phyloP scores from a whole-genome alignment of 371 early-diverging fungal genomes.

The Circinella minor region DNA sequence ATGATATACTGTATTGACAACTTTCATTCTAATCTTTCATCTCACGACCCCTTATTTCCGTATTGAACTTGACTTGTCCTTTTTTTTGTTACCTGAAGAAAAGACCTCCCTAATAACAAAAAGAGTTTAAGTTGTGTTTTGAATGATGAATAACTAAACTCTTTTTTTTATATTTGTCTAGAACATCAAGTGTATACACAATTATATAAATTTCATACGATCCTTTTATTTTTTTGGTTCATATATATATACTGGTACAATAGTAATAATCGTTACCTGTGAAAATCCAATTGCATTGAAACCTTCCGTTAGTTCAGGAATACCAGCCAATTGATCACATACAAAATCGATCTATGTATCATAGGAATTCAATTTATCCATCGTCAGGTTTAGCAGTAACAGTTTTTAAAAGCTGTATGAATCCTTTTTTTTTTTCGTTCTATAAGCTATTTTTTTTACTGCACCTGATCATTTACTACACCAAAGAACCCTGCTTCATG shows the following conservation, averaged over 20 bases:
- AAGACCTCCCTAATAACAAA: conserved; percentile 53
- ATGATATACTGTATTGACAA: not conserved
- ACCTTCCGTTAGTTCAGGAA: conserved; percentile 66
- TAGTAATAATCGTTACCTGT: conserved; percentile 60
- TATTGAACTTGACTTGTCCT: too few species aligned
- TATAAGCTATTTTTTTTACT: not conserved
- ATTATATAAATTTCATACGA: too few species aligned
- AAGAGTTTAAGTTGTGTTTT: not conserved
- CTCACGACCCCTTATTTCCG: conserved; percentile 1
- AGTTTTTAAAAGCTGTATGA: not conserved
- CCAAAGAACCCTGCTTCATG: conserved; percentile 86
- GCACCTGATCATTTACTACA: conserved; percentile 71
- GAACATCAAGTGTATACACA: not conserved
- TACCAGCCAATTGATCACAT: conserved; percentile 58
- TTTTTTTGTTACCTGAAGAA: conserved; percentile 52
- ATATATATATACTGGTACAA: too few species aligned
- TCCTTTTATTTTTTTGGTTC: too few species aligned
- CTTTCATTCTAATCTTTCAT: not conserved
- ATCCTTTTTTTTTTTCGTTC: conserved; percentile 2
- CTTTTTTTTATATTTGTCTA: not conserved
- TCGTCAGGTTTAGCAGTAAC: not conserved
- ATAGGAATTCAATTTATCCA: not conserved
- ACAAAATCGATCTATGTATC: conserved; percentile 56
- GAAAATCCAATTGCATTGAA: conserved; percentile 96
- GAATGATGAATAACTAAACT: not conserved